These are phyloP conservation scores for Chlorella sorokiniana DNA, from an alignment of 139 green algal genomes.

Conservation along the genomic window DNA sequence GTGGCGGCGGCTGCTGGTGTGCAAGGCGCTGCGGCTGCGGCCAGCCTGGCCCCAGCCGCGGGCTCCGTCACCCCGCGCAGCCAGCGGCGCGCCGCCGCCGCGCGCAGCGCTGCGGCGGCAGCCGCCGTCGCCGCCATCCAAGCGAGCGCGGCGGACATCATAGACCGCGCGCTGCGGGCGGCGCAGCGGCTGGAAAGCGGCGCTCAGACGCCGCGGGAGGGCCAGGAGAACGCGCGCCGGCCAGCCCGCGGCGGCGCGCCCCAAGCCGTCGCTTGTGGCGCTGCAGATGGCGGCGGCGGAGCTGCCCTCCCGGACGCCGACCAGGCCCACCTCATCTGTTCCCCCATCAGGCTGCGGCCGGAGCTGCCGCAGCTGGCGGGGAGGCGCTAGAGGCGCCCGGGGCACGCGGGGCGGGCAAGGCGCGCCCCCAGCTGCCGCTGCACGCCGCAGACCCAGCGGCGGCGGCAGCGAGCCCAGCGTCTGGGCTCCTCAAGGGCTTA, in stretches of 20 bases:
- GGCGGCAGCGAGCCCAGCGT: neutral
- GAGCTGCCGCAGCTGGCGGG: conserved; percentile 13
- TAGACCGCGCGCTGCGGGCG: conserved; percentile 14
- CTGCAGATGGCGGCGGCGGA: conserved; percentile 5
- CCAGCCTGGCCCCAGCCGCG: neutral
- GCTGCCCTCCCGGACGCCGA: conserved; percentile 14
- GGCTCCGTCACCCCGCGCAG: neutral
- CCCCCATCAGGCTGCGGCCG: conserved; percentile 21
- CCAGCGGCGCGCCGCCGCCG: neutral
- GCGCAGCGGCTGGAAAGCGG: neutral
- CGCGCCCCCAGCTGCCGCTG: neutral
- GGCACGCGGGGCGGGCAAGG: neutral
- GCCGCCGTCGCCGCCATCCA: conserved; percentile 23
- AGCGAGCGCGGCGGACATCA: neutral
- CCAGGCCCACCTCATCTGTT: conserved; percentile 10
- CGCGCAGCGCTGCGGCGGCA: conserved; percentile 1
- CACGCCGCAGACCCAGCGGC: neutral
- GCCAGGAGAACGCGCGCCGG: neutral
- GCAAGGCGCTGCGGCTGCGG: too few species aligned
- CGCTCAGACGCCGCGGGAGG: neutral
- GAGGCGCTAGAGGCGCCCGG: neutral
- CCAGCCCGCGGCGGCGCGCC: too few species aligned
- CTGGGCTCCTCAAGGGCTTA: neutral
- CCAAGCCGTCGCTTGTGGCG: neutral
- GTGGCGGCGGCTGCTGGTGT: neutral